Evolutionary conservation across 805 yeast species (phyloP).

Genomic region (Kregervanrija delftensis): DNA sequence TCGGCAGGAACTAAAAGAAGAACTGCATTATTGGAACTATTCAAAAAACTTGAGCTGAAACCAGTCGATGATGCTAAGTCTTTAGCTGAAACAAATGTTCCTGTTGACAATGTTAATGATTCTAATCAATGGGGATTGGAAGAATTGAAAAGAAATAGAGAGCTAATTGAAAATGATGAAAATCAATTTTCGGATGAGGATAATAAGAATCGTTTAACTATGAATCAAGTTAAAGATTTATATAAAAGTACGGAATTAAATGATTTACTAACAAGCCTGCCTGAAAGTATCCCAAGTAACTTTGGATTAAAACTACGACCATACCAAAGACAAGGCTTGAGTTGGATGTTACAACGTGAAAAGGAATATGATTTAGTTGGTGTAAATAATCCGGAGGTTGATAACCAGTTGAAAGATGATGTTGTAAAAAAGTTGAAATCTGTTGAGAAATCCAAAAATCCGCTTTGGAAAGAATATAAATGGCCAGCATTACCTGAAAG

Average conservation of each 20-base stretch:
- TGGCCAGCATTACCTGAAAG: constrained; percentile 51
- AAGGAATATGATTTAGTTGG: constrained; percentile 46
- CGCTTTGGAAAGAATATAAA: constrained; percentile 71
- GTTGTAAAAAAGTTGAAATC: constrained; percentile 18
- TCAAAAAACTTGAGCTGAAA: constrained; percentile 10
- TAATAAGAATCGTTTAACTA: constrained; percentile 30
- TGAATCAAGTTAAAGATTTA: constrained; percentile 70
- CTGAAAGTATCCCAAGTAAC: constrained; percentile 52
- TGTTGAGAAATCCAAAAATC: constrained; percentile 57
- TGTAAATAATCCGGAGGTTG: constrained; percentile 18
- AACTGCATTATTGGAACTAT: constrained; percentile 10
- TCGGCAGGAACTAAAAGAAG: constrained; percentile 9
- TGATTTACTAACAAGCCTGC: constrained; percentile 42
- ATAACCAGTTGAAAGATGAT: constrained; percentile 16
- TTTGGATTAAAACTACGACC: constrained; percentile 57
- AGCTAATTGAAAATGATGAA: constrained; percentile 4
- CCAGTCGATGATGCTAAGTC: constrained; percentile 1
- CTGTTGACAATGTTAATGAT: constrained; percentile 36
- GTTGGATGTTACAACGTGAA: constrained; percentile 87
- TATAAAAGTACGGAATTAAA: constrained; percentile 58
- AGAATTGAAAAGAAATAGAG: constrained; percentile 10
- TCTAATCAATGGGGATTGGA: constrained; percentile 11
- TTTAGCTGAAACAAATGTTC: constrained; percentile 11
- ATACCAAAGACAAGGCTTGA: constrained; percentile 78
- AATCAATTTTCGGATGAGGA: constrained; percentile 1